phyloP scores from a whole-genome alignment of 169 alveolate species.

The Plasmodium cynomolgi region DNA sequence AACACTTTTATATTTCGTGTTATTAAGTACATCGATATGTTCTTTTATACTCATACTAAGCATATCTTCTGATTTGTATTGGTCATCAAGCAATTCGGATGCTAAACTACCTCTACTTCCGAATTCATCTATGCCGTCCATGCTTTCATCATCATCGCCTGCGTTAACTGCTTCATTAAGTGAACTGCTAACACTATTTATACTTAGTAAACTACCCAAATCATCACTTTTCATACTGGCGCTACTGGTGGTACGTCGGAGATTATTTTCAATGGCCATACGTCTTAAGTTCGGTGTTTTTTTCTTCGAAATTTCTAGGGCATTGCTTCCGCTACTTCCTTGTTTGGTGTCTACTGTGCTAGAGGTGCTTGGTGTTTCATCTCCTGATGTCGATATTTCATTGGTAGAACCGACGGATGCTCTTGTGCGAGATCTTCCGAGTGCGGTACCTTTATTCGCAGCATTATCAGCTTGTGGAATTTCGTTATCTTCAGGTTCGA shows the following conservation, averaged over 20 bases:
- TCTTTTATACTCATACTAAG: slow-evolving; percentile 18
- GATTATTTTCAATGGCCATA: not conserved
- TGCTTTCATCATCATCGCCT: not conserved
- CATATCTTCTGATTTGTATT: slow-evolving; percentile 1
- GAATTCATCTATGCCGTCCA: no score
- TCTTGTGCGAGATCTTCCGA: not conserved
- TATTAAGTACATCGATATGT: slow-evolving; percentile 48
- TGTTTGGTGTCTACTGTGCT: not conserved
- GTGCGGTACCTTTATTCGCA: not conserved
- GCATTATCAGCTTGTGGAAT: not conserved
- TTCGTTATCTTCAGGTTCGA: no score
- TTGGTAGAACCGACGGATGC: not conserved
- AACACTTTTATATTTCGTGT: slow-evolving; percentile 25
- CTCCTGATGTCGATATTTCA: not conserved
- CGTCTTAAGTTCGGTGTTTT: not conserved
- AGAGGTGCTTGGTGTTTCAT: not conserved
- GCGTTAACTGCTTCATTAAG: not conserved
- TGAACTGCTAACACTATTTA: not conserved
- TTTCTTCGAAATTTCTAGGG: not conserved
- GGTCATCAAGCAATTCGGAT: not conserved
- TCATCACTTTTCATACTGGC: not conserved
- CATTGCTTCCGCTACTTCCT: not conserved
- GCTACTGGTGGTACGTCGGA: not conserved
- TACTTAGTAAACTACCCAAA: not conserved
- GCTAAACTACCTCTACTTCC: not conserved